Evolutionary conservation across 2,329 filamentous ascomycete species (phyloP).

Genomic region (Tolypocladium tundrense): DNA sequence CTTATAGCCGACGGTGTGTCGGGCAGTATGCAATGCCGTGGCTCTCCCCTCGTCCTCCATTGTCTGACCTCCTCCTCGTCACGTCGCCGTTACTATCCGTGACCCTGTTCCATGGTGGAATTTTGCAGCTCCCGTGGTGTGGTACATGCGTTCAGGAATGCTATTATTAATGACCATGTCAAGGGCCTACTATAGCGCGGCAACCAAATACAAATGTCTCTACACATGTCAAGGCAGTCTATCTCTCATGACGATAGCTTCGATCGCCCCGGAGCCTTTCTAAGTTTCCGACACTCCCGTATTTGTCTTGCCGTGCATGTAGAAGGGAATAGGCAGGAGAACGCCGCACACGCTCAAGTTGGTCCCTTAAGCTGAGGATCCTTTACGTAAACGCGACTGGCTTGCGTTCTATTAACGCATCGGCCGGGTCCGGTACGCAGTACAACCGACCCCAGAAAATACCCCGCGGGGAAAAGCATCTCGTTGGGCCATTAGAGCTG

Average conservation of each 20-base stretch:
- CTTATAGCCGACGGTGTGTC: not conserved
- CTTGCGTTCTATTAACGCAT: not conserved
- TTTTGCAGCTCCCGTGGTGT: not conserved
- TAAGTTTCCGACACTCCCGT: not conserved
- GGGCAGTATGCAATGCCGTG: not conserved
- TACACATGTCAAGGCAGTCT: not conserved
- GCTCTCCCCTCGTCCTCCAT: not conserved
- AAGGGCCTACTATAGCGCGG: no score
- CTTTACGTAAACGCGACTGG: not conserved
- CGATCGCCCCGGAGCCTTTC: not conserved
- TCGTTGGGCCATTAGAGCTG: not conserved
- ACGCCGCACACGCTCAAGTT: not conserved
- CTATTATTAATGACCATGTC: no score
- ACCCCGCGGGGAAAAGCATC: not conserved
- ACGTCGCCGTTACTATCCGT: not conserved
- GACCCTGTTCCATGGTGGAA: no score
- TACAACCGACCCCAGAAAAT: not conserved
- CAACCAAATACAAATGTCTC: no score
- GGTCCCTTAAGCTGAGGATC: not conserved
- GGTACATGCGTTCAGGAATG: no score
- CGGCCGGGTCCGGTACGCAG: not conserved
- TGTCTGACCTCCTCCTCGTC: not conserved
- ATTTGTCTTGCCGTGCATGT: not conserved
- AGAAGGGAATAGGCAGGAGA: not conserved
- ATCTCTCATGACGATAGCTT: not conserved